These are phyloP conservation scores for Rhodosorus marinus DNA, from an alignment of 23 red algal species.

Conservation along the genomic window DNA sequence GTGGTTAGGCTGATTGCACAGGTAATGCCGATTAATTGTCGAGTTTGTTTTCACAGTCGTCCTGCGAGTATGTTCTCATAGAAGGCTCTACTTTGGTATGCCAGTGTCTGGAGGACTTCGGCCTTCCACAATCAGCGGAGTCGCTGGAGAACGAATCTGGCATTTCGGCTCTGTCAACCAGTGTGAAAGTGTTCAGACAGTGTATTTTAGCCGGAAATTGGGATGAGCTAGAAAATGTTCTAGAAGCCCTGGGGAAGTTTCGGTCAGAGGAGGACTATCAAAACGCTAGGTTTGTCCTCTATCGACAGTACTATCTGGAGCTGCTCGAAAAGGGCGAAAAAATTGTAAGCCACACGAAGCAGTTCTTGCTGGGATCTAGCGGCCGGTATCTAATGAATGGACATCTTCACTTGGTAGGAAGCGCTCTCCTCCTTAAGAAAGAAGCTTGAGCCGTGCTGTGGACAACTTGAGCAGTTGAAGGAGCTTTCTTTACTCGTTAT, in stretches of 20 bases:
- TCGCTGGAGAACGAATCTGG: slow-evolving; percentile 39
- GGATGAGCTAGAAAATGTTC: slow-evolving; percentile 21
- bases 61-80: no score
- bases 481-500: slow-evolving; percentile 37
- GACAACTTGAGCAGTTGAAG: no score
- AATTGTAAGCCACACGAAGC: slow-evolving; percentile 29
- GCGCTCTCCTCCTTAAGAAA: no score
- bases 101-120: slow-evolving; percentile 31
- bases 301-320: slow-evolving; percentile 41
- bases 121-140: slow-evolving; percentile 21
- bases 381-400: slow-evolving; percentile 30
- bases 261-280: slow-evolving; percentile 21
- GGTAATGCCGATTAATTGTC: no score
- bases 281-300: slow-evolving; percentile 31
- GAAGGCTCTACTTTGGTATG: no score
- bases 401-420: no score
- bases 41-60: no score
- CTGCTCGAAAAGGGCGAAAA: slow-evolving; percentile 48
- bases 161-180: slow-evolving; percentile 16
- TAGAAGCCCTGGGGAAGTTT: slow-evolving; percentile 8
- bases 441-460: no score
- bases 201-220: slow-evolving; percentile 41
- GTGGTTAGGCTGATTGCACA: slow-evolving; percentile 61
- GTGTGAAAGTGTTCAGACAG: slow-evolving; percentile 20
- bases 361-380: slow-evolving; percentile 18